Percentiles rank a stretch among this genome's conserved stretches.
phyloP scores from a whole-genome alignment of 1,139 yeast species.

The Hemisphaericaspora xylanilytica region DNA sequence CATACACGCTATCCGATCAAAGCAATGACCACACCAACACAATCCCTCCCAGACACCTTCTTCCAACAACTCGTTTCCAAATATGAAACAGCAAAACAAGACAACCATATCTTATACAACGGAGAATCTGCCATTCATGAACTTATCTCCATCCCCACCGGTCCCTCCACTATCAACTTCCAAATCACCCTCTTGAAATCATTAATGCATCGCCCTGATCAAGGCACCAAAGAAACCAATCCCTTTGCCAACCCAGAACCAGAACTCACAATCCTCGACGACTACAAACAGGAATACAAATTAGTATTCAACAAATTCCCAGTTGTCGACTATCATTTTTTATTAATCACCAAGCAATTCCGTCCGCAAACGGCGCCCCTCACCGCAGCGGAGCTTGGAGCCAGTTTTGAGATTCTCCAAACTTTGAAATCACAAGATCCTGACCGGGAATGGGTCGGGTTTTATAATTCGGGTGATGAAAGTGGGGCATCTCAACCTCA shows the following conservation, averaged over 20 bases:
- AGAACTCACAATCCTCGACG: constrained; percentile 59
- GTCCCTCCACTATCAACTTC: constrained; percentile 19
- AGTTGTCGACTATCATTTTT: constrained; percentile 71
- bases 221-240: constrained; percentile 41
- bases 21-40: not conserved
- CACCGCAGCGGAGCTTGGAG: constrained; percentile 61
- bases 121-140: constrained; percentile 29
- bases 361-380: constrained; percentile 71
- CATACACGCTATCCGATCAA: too few relatives aligned
- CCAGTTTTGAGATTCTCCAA: constrained; percentile 52
- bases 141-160: constrained; percentile 18
- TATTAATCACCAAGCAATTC: constrained; percentile 73
- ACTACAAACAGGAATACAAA: constrained; percentile 51
- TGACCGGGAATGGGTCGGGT: constrained; percentile 54
- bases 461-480: constrained; percentile 82
- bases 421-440: constrained; percentile 21
- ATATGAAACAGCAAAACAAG: constrained; percentile 28
- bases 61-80: constrained; percentile 20
- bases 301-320: constrained; percentile 85
- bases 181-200: constrained; percentile 38
- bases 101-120: constrained; percentile 28
- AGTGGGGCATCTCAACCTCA: constrained; percentile 95
- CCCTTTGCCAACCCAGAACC: constrained; percentile 86
- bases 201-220: constrained; percentile 58
- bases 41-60: constrained; percentile 19